phyloP scores from a whole-genome alignment of 768 basidiomycete species.

The Saitozyma podzolica region DNA sequence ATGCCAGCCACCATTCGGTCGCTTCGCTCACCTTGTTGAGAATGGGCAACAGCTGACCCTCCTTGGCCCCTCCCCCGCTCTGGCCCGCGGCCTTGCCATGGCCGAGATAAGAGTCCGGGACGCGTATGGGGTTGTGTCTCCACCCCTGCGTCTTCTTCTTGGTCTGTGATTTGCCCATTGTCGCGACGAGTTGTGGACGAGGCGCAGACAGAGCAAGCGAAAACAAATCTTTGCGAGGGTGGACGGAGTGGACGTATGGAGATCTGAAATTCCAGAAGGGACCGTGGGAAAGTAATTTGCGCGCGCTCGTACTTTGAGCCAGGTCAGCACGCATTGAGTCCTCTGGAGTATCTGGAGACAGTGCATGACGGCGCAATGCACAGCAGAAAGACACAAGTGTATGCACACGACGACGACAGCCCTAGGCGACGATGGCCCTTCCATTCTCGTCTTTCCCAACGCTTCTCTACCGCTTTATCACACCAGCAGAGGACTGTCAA shows the following conservation, averaged over 20 bases:
- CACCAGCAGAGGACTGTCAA: conserved; percentile 40
- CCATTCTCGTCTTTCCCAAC: not conserved
- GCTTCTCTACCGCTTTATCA: not conserved
- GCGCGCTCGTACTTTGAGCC: no score
- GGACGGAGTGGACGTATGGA: not conserved
- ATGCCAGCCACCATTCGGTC: conserved; percentile 38
- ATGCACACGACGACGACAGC: not conserved
- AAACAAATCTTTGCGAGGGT: not conserved
- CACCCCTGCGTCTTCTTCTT: conserved; percentile 70
- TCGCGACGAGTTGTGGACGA: conserved; percentile 6
- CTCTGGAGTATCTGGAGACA: no score
- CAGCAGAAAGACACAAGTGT: not conserved
- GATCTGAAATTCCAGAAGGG: conserved; percentile 1
- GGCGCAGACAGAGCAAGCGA: not conserved
- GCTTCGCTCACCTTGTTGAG: conserved; percentile 72
- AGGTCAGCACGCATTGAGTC: no score
- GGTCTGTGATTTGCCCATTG: conserved; percentile 87
- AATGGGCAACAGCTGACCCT: conserved; percentile 78
- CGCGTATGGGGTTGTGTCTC: conserved; percentile 91
- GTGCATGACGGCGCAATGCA: no score
- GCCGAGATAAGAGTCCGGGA: conserved; percentile 87
- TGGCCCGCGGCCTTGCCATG: conserved; percentile 67
- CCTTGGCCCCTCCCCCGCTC: conserved; percentile 64
- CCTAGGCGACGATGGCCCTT: not conserved
- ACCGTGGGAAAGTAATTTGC: conserved; percentile 9